These are phyloP conservation scores for Apiotrichum sp. DNA, from an alignment of 1,284 basidiomycete species.

Conservation along the genomic window DNA sequence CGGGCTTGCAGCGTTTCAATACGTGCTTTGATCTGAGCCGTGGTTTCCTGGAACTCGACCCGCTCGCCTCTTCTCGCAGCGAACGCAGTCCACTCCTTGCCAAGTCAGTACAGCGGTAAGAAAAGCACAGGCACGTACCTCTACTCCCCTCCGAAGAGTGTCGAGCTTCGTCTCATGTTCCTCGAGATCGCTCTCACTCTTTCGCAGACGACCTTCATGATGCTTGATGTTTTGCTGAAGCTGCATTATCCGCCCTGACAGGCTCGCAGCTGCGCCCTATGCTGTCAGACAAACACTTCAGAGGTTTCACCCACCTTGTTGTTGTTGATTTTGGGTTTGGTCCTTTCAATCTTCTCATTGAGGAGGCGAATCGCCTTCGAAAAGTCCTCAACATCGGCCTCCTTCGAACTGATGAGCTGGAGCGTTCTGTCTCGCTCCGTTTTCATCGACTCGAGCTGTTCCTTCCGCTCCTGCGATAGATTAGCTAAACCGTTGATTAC, in stretches of 20 bases:
- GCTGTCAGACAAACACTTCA: too few relatives aligned
- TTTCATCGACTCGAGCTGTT: slow-evolving; percentile 56
- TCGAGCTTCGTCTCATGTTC: too few relatives aligned
- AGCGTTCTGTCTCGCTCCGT: slow-evolving; percentile 63
- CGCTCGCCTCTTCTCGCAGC: slow-evolving; percentile 44
- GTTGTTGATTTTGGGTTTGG: background rate
- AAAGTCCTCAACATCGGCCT: slow-evolving; percentile 55
- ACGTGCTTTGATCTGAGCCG: slow-evolving; percentile 56
- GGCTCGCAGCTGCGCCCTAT: too few relatives aligned
- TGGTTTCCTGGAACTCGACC: slow-evolving; percentile 56
- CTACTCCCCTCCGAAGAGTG: background rate
- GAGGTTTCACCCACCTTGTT: too few relatives aligned
- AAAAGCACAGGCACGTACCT: background rate
- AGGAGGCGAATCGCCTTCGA: background rate
- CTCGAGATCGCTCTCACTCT: too few relatives aligned
- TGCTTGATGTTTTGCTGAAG: too few relatives aligned
- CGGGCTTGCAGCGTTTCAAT: slow-evolving; percentile 61
- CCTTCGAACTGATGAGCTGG: too few relatives aligned
- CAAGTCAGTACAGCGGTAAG: background rate
- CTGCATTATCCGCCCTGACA: too few relatives aligned
- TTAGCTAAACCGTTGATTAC: background rate
- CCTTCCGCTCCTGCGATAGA: background rate
- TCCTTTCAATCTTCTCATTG: background rate
- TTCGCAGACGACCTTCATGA: too few relatives aligned
- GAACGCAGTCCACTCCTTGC: slow-evolving; percentile 16